Conservation (phyloP, 768 basidiomycete species). For the Suillus subluteus region DNA sequence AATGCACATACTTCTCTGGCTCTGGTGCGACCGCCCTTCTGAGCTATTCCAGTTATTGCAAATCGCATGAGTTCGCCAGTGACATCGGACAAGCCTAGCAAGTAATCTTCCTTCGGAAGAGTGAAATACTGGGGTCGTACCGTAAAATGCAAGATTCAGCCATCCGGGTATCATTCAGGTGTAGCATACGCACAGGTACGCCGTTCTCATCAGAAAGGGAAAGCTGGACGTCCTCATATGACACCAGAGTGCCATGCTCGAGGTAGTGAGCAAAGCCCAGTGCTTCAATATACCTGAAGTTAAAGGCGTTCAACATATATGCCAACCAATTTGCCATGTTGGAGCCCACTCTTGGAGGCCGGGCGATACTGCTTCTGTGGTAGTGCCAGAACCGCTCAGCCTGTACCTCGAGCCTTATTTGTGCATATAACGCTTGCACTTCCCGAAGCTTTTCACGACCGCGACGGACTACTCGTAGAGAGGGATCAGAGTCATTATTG, state of each 20-base stretch:
- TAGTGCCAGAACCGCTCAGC: slow-evolving; percentile 80
- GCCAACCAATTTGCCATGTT: slow-evolving; percentile 4
- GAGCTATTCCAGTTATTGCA: slow-evolving; percentile 81
- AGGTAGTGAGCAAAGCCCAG: slow-evolving; percentile 88
- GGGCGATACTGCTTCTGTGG: slow-evolving; percentile 71
- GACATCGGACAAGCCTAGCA: slow-evolving; percentile 91
- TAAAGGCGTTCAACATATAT: slow-evolving; percentile 20
- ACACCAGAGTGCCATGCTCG: slow-evolving; percentile 66
- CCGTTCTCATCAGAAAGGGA: slow-evolving; percentile 65
- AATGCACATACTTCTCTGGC: slow-evolving; percentile 69
- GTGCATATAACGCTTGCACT: slow-evolving; percentile 65
- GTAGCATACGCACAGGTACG: slow-evolving; percentile 54
- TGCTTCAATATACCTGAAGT: slow-evolving; percentile 79
- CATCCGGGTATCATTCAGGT: slow-evolving; percentile 11
- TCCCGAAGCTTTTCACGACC: slow-evolving; percentile 67
- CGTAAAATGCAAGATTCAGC: slow-evolving; percentile 7
- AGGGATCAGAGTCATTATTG: slow-evolving; percentile 27
- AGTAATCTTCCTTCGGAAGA: slow-evolving; percentile 79
- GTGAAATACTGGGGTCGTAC: slow-evolving; percentile 64
- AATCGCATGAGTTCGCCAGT: slow-evolving; percentile 98
- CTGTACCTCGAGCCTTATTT: slow-evolving; percentile 61
- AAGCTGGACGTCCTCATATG: slow-evolving; percentile 67
- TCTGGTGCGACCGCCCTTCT: slow-evolving; percentile 63
- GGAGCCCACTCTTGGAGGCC: slow-evolving; percentile 74
- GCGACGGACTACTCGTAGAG: slow-evolving; percentile 49